Evolutionary conservation across 345 rosid genomes (phyloP).

Genomic region (Eutrema heterophyllum): DNA sequence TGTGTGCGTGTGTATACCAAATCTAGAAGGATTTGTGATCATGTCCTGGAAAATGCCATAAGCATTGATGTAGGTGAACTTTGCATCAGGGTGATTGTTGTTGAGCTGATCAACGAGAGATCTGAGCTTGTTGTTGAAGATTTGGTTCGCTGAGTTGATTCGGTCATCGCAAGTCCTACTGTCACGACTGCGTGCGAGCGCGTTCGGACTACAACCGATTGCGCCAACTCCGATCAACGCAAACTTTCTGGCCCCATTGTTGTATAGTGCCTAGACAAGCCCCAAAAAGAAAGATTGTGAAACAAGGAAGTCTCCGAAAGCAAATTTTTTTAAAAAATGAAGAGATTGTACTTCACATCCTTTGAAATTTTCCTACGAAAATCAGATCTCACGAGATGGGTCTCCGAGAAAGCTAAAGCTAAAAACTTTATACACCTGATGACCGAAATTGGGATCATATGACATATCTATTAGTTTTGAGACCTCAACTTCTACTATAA

Average conservation of each 20-base stretch:
- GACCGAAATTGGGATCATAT: neutral
- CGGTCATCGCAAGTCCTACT: conserved; percentile 35
- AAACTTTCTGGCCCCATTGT: conserved; percentile 60
- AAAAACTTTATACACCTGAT: neutral
- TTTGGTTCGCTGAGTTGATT: conserved; percentile 43
- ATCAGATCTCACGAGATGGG: neutral
- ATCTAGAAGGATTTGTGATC: conserved; percentile 27
- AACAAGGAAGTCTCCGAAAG: neutral
- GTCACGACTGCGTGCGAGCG: conserved; percentile 33
- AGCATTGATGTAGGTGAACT: conserved; percentile 39
- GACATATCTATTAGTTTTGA: neutral
- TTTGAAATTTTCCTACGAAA: neutral
- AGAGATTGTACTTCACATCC: neutral
- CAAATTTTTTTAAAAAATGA: too few relatives aligned
- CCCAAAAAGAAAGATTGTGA: neutral
- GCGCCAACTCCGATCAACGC: conserved; percentile 49
- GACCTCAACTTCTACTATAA: neutral
- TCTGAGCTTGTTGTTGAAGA: conserved; percentile 50
- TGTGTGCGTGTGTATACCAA: conserved; percentile 14
- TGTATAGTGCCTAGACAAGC: conserved; percentile 41
- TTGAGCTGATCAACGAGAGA: conserved; percentile 52
- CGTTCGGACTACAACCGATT: conserved; percentile 76
- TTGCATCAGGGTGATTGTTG: conserved; percentile 41
- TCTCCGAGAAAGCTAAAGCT: neutral
- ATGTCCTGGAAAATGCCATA: conserved; percentile 72